These are phyloP conservation scores for Chenopodium berlandieri DNA, from an alignment of 148 eudicot species.

Conservation along the genomic window DNA sequence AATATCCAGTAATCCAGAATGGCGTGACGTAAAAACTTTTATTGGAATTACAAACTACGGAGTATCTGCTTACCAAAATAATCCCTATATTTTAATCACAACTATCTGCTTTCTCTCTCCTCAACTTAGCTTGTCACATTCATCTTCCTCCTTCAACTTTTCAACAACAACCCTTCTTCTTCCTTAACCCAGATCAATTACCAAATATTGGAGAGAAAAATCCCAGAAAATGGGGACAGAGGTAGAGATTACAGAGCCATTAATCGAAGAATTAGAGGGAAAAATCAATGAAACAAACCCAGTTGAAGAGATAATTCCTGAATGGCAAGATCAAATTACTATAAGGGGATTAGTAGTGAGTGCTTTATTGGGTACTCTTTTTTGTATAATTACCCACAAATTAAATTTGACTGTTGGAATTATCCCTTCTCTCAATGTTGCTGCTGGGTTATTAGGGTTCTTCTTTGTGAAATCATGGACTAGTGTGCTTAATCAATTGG, in stretches of 20 bases:
- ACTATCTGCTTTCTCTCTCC: no score
- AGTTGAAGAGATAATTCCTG: constrained; percentile 41
- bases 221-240: constrained; percentile 41
- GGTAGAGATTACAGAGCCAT: constrained; percentile 59
- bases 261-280: constrained; percentile 24
- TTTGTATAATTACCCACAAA: constrained; percentile 83
- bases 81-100: no score
- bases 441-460: constrained; percentile 85
- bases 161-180: background rate
- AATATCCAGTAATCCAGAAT: background rate
- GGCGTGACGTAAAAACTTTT: constrained; percentile 11
- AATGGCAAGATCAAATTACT: constrained; percentile 87
- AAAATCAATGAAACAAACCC: background rate
- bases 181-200: background rate
- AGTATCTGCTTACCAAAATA: no score
- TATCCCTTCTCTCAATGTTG: constrained; percentile 87
- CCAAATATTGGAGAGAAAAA: background rate
- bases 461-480: constrained; percentile 89
- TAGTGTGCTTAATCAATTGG: constrained; percentile 43
- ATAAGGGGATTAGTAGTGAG: constrained; percentile 69
- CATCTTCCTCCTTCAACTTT: background rate
- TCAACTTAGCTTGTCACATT: background rate
- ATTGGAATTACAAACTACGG: background rate
- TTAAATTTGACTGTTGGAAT: constrained; percentile 87
- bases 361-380: constrained; percentile 62